Evolutionary conservation across 306 rosid species (phyloP).

Genomic region (Cicer judaicum): DNA sequence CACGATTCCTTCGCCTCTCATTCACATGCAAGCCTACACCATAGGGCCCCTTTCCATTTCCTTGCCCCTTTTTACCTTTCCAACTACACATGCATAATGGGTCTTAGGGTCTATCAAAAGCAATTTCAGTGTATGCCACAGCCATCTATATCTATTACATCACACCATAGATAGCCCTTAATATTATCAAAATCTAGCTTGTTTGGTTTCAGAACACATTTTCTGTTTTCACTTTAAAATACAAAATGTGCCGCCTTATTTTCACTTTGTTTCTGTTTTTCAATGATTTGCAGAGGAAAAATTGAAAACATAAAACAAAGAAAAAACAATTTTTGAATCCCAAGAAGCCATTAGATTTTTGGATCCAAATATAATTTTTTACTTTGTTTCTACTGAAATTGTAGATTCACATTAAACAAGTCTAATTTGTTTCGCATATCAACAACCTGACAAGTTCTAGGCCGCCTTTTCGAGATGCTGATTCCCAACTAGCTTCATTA

Average conservation of each 20-base stretch:
- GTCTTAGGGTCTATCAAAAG: constrained; percentile 2
- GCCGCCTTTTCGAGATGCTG: constrained; percentile 70
- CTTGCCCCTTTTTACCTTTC: background rate
- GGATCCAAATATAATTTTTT: background rate
- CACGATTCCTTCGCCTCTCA: background rate
- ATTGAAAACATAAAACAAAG: background rate
- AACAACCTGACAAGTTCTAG: constrained; percentile 83
- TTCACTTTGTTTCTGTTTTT: background rate
- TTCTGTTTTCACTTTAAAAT: background rate
- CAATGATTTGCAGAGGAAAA: background rate
- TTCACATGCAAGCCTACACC: background rate
- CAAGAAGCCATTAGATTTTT: constrained; percentile 3
- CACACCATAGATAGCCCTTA: constrained; percentile 11
- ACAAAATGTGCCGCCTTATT: background rate
- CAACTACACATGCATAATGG: background rate
- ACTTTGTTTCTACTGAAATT: constrained; percentile 30
- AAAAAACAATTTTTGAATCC: background rate
- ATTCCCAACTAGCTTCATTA: constrained; percentile 65
- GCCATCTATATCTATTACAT: constrained; percentile 20
- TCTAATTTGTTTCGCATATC: constrained; percentile 33
- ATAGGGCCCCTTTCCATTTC: background rate
- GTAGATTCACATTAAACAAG: constrained; percentile 38
- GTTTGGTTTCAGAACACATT: background rate
- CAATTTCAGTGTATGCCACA: constrained; percentile 5
- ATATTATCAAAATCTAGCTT: constrained; percentile 2